phyloP scores from a whole-genome alignment of 805 yeast species.

The Isabelozyma gotoi region DNA sequence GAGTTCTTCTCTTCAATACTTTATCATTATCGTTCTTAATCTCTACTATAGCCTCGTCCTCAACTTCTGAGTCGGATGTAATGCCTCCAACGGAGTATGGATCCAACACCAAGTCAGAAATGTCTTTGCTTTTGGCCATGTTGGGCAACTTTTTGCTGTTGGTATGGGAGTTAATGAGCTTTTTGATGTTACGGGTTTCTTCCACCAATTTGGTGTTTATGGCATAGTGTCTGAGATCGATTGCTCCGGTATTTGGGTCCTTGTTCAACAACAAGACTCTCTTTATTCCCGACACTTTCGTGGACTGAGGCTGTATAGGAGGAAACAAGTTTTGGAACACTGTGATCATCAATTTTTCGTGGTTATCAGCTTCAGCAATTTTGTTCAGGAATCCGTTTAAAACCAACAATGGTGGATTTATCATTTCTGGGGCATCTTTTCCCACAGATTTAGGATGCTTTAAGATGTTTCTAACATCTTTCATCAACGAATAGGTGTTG shows the following conservation, averaged over 20 bases:
- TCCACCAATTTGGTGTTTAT: slow-evolving; percentile 85
- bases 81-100: slow-evolving; percentile 78
- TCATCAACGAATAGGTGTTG: slow-evolving; percentile 71
- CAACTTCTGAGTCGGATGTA: slow-evolving; percentile 91
- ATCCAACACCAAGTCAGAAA: slow-evolving; percentile 80
- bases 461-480: slow-evolving; percentile 71
- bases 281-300: slow-evolving; percentile 70
- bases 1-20: slow-evolving; percentile 18
- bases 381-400: slow-evolving; percentile 80
- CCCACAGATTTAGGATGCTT: slow-evolving; percentile 78
- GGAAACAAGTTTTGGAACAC: slow-evolving; percentile 96
- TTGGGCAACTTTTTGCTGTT: slow-evolving; percentile 67
- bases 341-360: slow-evolving; percentile 81
- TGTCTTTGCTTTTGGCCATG: slow-evolving; percentile 64
- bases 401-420: slow-evolving; percentile 85
- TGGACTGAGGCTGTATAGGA: slow-evolving; percentile 82
- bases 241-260: slow-evolving; percentile 64
- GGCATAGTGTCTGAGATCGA: slow-evolving; percentile 86
- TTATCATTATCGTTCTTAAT: slow-evolving; percentile 31
- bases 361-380: slow-evolving; percentile 59
- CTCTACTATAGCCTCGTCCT: slow-evolving; percentile 83
- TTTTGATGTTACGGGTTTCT: slow-evolving; percentile 69
- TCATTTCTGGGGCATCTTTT: slow-evolving; percentile 59
- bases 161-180: slow-evolving; percentile 60
- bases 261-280: slow-evolving; percentile 84